phyloP scores from a whole-genome alignment of 2,329 filamentous ascomycete genomes.

The Pseudogymnoascus sp. region DNA sequence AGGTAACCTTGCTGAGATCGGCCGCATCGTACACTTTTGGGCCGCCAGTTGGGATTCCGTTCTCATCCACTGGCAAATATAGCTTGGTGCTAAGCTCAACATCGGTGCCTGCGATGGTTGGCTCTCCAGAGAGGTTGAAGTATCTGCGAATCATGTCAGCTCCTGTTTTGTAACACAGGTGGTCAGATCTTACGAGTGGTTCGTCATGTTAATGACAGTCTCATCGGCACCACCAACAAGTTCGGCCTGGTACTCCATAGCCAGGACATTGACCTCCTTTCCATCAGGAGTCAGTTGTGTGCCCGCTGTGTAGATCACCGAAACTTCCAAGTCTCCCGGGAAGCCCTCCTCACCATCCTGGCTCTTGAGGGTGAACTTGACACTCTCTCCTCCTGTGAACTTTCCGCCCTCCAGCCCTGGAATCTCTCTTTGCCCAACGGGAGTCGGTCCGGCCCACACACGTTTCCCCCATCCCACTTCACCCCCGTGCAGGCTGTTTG shows the following conservation, averaged over 20 bases:
- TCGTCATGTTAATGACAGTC: conserved; percentile 87
- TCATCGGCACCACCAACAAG: conserved; percentile 73
- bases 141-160: conserved; percentile 36
- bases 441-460: conserved; percentile 62
- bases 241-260: conserved; percentile 83
- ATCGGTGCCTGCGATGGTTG: conserved; percentile 54
- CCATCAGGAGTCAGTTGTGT: conserved; percentile 51
- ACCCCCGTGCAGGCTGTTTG: conserved; percentile 69
- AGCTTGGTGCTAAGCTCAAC: conserved; percentile 48
- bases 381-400: conserved; percentile 52
- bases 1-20: conserved; percentile 59
- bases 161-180: conserved; percentile 2
- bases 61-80: conserved; percentile 66
- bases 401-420: conserved; percentile 51
- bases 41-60: conserved; percentile 63
- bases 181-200: conserved; percentile 63
- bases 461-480: conserved; percentile 71
- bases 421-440: conserved; percentile 44
- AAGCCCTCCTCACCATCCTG: conserved; percentile 81
- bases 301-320: conserved; percentile 68
- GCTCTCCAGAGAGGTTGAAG: conserved; percentile 51
- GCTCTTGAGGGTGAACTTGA: conserved; percentile 59
- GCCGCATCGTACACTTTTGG: conserved; percentile 55
- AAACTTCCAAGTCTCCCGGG: conserved; percentile 72
- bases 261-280: conserved; percentile 60